phyloP scores from a whole-genome alignment of 2,329 filamentous ascomycete genomes.

The Pestalotiopsis sp. region DNA sequence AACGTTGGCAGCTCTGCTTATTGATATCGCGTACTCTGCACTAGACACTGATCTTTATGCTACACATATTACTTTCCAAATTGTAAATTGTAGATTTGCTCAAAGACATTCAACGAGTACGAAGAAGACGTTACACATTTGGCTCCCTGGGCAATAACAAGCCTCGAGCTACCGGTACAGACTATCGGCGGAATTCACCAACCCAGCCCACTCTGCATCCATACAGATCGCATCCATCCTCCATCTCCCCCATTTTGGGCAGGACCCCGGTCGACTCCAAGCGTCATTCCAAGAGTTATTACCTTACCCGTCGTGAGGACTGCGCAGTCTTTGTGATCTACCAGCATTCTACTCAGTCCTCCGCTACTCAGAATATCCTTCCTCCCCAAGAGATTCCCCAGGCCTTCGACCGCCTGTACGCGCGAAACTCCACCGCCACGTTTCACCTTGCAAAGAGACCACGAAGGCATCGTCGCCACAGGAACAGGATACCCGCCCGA shows the following conservation, averaged over 20 bases:
- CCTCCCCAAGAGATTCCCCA: not conserved
- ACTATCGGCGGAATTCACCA: not conserved
- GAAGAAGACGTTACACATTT: not conserved
- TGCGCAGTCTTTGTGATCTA: not conserved
- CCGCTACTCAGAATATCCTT: not conserved
- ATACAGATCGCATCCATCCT: not conserved
- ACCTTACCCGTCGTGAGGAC: not conserved
- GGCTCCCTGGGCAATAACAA: not conserved
- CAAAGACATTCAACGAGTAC: not conserved
- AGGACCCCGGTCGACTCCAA: constrained; percentile 15
- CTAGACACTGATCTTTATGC: not conserved
- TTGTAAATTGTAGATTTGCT: not conserved
- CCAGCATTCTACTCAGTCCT: not conserved
- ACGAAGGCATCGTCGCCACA: not conserved
- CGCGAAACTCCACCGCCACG: constrained; percentile 1
- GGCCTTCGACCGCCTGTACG: not conserved
- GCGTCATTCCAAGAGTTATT: constrained; percentile 11
- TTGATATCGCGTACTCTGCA: not conserved
- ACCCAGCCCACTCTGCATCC: not conserved
- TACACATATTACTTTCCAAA: not conserved
- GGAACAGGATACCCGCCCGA: not conserved
- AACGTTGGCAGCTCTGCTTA: not conserved
- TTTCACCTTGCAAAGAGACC: not conserved
- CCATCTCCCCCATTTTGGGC: constrained; percentile 12
- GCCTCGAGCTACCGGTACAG: not conserved